These are phyloP conservation scores for Neopestalotiopsis clavispora DNA, from an alignment of 2,329 filamentous ascomycete species.

Conservation along the genomic window DNA sequence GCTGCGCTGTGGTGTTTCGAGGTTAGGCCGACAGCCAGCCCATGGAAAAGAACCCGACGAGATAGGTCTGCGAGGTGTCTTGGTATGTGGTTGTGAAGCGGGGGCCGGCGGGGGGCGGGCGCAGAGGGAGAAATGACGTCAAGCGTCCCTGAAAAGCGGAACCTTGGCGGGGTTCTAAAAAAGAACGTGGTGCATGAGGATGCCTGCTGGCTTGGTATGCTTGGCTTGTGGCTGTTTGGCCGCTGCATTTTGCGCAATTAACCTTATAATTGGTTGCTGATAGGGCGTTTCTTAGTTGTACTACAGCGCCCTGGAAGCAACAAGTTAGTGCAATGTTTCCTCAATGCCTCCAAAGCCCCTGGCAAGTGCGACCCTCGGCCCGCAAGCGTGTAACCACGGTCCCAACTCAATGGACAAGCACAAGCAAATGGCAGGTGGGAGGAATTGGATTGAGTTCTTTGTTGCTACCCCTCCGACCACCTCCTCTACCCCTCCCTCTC, in stretches of 20 bases:
- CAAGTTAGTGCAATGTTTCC: neutral
- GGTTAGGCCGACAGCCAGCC: too few species aligned
- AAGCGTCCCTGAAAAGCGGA: constrained; percentile 18
- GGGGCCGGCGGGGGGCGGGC: neutral
- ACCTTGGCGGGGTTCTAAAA: constrained; percentile 8
- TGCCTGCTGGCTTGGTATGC: neutral
- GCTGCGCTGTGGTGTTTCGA: neutral
- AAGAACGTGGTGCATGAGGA: neutral
- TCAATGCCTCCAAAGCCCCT: neutral
- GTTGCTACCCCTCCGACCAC: neutral
- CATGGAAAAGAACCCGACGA: too few species aligned
- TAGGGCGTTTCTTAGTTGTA: neutral
- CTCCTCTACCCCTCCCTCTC: neutral
- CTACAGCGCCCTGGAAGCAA: neutral
- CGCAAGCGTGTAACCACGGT: neutral
- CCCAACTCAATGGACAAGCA: neutral
- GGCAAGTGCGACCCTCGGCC: neutral
- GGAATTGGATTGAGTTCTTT: neutral
- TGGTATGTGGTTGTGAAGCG: too few species aligned
- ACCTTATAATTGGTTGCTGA: constrained; percentile 1
- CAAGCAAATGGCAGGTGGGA: neutral
- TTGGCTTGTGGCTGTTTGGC: neutral
- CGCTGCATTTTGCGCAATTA: neutral
- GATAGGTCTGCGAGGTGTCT: too few species aligned
- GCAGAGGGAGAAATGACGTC: constrained; percentile 11